Conservation (phyloP, 768 basidiomycete species). For the Lanmaoa pseudosensibilis region DNA sequence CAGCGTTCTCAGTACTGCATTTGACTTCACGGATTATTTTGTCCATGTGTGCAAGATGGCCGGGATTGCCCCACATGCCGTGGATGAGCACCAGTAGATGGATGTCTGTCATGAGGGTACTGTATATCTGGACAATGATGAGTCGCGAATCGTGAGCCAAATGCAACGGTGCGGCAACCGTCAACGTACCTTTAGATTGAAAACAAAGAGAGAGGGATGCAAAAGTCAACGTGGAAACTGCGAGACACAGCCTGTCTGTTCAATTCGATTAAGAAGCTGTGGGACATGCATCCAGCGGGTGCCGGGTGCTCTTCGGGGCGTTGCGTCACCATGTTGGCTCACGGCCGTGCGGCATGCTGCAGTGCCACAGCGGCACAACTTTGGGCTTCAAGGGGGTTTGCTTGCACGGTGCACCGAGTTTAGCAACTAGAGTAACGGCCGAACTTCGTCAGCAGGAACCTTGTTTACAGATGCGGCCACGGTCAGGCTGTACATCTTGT, state of each 20-base stretch:
- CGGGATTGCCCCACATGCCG: conserved; percentile 82
- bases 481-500: too few relatives aligned
- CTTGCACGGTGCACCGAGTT: too few relatives aligned
- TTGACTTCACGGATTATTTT: conserved; percentile 52
- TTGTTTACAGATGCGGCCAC: too few relatives aligned
- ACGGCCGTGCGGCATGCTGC: too few relatives aligned
- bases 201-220: background rate
- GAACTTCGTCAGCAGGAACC: too few relatives aligned
- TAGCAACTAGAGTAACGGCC: too few relatives aligned
- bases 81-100: conserved; percentile 49
- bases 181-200: conserved; percentile 2
- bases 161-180: background rate
- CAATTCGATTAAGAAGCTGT: background rate
- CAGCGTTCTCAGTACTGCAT: conserved; percentile 20
- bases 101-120: conserved; percentile 28
- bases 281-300: background rate
- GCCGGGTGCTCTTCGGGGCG: too few relatives aligned
- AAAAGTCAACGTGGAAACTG: conserved; percentile 6
- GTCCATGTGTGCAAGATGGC: conserved; percentile 58
- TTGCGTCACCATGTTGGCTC: conserved; percentile 2
- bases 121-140: background rate
- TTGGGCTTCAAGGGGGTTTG: too few relatives aligned
- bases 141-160: background rate
- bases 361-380: too few relatives aligned
- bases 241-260: background rate